phyloP scores from a whole-genome alignment of 305 asterid genomes.

The Petunia hybrid region DNA sequence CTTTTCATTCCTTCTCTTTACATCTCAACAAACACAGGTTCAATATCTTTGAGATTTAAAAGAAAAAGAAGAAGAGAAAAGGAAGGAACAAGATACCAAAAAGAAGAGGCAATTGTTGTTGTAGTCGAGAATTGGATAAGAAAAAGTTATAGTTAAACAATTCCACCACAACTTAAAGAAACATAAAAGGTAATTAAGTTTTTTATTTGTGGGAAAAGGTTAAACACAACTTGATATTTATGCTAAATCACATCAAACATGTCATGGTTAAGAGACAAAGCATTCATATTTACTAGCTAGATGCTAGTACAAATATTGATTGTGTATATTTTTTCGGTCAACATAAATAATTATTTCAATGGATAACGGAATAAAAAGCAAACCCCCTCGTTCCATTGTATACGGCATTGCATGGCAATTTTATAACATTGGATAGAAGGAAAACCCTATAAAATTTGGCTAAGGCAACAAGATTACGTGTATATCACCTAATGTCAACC shows the following conservation, averaged over 20 bases:
- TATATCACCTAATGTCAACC: not conserved
- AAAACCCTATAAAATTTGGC: not conserved
- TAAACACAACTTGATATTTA: no score
- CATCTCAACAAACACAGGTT: not conserved
- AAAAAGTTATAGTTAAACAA: not conserved
- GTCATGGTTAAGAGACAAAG: no score
- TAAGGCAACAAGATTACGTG: not conserved
- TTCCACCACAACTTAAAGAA: not conserved
- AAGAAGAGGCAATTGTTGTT: not conserved
- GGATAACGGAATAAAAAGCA: no score
- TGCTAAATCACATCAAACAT: no score
- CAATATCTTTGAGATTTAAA: slow-evolving; percentile 3
- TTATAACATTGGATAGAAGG: not conserved
- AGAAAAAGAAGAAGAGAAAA: not conserved
- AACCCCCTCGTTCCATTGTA: no score
- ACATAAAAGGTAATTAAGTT: no score
- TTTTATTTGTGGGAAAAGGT: no score
- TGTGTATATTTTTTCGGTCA: no score
- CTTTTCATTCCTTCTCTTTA: slow-evolving; percentile 15
- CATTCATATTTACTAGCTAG: no score
- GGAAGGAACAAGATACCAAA: not conserved
- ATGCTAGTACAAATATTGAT: no score
- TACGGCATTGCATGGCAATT: no score
- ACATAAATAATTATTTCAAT: no score
- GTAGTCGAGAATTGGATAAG: not conserved